phyloP scores from a whole-genome alignment of 2,329 filamentous ascomycete species.

The Hymenoscyphus repandus region DNA sequence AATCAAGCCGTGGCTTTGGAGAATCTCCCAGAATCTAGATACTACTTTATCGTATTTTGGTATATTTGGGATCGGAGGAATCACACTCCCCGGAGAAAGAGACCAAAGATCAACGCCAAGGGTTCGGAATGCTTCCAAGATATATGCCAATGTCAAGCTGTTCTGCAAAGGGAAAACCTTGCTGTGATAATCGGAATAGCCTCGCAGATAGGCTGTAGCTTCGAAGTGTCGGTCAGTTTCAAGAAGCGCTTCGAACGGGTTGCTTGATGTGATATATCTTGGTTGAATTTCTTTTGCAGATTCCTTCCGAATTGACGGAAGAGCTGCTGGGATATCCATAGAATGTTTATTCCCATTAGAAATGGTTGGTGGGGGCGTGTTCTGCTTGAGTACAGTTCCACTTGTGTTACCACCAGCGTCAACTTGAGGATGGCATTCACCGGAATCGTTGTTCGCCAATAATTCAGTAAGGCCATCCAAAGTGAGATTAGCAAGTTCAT shows the following conservation, averaged over 20 bases:
- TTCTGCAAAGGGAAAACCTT: constrained; percentile 15
- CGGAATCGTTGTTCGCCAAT: too few relatives aligned
- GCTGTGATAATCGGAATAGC: background rate
- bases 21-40: background rate
- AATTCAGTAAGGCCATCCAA: background rate
- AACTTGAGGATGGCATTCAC: too few relatives aligned
- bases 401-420: too few relatives aligned
- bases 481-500: background rate
- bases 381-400: too few relatives aligned
- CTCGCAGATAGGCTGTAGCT: background rate
- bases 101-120: constrained; percentile 27
- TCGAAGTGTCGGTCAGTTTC: background rate
- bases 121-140: constrained; percentile 29
- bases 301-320: background rate
- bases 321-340: too few relatives aligned
- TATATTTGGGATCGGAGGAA: constrained; percentile 21
- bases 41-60: constrained; percentile 28
- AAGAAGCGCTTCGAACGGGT: background rate
- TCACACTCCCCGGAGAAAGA: constrained; percentile 17
- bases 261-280: background rate
- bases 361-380: too few relatives aligned
- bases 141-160: constrained; percentile 31
- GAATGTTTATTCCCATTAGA: too few relatives aligned
- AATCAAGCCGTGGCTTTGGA: background rate
- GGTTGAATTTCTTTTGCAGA: background rate